Evolutionary conservation across 305 asterid species (phyloP).

Genomic region (Fraxinus velutina): DNA sequence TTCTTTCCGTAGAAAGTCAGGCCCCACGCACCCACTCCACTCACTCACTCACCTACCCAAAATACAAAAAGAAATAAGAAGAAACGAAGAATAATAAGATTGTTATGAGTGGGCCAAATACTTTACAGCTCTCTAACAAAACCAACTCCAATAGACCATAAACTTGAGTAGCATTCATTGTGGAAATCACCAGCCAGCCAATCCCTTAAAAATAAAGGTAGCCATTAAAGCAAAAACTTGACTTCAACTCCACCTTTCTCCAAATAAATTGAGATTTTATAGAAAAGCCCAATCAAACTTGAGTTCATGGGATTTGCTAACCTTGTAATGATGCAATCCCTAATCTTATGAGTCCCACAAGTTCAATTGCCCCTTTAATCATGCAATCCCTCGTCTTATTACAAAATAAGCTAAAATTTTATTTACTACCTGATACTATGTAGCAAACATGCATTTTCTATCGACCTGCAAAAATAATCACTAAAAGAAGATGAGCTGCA

Average conservation of each 20-base stretch:
- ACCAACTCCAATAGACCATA: not conserved
- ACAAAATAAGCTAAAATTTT: not conserved
- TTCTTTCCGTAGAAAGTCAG: not conserved
- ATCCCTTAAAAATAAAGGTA: too few species aligned
- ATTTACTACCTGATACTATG: not conserved
- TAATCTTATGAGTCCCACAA: not conserved
- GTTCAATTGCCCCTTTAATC: not conserved
- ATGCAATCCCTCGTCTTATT: not conserved
- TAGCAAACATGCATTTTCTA: not conserved
- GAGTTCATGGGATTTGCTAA: not conserved
- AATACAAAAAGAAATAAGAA: not conserved
- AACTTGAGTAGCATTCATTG: not conserved
- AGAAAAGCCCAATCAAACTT: not conserved
- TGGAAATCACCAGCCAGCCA: not conserved
- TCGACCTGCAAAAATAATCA: not conserved
- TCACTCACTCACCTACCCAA: not conserved
- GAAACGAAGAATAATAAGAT: not conserved
- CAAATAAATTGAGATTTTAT: not conserved
- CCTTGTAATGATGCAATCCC: not conserved
- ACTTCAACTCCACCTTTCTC: not conserved
- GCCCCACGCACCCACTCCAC: not conserved
- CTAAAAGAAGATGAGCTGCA: not conserved
- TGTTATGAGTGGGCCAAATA: not conserved
- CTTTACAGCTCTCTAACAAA: not conserved
- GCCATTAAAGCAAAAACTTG: not conserved